Conservation (phyloP, 345 rosid genomes). For the Aurinia saxatilis region DNA sequence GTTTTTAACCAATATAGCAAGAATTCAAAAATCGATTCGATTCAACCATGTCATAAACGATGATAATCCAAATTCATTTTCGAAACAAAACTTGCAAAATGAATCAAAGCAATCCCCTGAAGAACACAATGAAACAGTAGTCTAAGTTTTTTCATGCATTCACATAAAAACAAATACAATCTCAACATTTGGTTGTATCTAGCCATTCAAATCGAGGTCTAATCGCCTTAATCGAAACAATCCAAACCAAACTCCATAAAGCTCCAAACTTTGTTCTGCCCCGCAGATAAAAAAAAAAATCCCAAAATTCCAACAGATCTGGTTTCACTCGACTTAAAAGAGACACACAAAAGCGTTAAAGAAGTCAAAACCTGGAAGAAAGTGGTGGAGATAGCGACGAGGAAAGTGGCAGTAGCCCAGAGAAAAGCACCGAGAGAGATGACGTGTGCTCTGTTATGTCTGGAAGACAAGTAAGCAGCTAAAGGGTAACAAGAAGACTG, state of each 20-base stretch:
- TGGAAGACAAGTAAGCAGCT: constrained; percentile 54
- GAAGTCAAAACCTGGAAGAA: constrained; percentile 43
- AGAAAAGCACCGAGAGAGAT: constrained; percentile 66
- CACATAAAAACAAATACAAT: not conserved
- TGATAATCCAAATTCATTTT: not conserved
- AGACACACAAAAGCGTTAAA: not conserved
- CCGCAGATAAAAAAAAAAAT: not conserved
- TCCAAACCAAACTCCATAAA: not conserved
- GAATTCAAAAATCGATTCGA: not conserved
- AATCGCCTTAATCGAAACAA: not conserved
- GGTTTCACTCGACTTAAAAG: not conserved
- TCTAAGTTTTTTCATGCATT: not conserved
- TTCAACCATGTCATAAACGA: not conserved
- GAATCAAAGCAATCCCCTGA: not conserved
- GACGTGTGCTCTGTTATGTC: constrained; percentile 58
- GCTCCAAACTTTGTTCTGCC: constrained; percentile 5
- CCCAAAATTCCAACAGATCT: constrained; percentile 3
- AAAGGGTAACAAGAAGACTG: constrained; percentile 54
- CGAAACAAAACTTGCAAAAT: not conserved
- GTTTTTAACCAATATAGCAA: constrained; percentile 1
- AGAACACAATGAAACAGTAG: not conserved
- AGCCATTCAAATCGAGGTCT: not conserved
- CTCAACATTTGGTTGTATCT: not conserved
- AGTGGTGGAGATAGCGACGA: constrained; percentile 54
- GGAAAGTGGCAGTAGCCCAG: constrained; percentile 65